These are phyloP conservation scores for Noccaea caerulescens DNA, from an alignment of 345 rosid genomes.

Conservation along the genomic window DNA sequence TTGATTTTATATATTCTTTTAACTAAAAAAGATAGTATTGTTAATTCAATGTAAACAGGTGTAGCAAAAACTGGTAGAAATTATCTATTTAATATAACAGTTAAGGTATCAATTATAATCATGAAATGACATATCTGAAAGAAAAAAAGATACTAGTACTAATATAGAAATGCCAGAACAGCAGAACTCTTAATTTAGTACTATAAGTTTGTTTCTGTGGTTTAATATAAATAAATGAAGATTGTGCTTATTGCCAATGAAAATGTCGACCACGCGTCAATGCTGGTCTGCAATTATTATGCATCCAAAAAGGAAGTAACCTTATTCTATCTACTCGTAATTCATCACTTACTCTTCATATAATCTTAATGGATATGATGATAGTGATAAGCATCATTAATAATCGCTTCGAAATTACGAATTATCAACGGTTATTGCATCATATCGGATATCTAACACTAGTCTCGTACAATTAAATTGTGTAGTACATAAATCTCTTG, in stretches of 20 bases:
- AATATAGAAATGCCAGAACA: neutral
- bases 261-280: constrained; percentile 38
- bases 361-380: constrained; percentile 25
- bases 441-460: constrained; percentile 3
- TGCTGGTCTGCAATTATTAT: constrained; percentile 25
- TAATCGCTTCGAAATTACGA: neutral
- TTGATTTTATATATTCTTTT: no score
- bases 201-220: constrained; percentile 7
- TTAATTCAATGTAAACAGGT: neutral
- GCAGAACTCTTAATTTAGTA: neutral
- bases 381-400: constrained; percentile 5
- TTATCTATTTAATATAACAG: no score
- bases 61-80: neutral
- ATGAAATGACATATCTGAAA: constrained; percentile 1
- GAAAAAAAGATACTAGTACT: neutral
- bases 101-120: neutral
- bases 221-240: constrained; percentile 9
- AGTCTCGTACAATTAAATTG: neutral
- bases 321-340: neutral
- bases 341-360: constrained; percentile 8
- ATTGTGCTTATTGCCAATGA: constrained; percentile 31
- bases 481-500: neutral
- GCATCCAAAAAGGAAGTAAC: neutral
- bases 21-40: no score
- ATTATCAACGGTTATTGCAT: constrained; percentile 17